A percentile compares a stretch with the other conserved stretches of the same genome.
Evolutionary conservation across 352 stramenopile genomes (phyloP).

Genomic region (Phytophthora cactorum): DNA sequence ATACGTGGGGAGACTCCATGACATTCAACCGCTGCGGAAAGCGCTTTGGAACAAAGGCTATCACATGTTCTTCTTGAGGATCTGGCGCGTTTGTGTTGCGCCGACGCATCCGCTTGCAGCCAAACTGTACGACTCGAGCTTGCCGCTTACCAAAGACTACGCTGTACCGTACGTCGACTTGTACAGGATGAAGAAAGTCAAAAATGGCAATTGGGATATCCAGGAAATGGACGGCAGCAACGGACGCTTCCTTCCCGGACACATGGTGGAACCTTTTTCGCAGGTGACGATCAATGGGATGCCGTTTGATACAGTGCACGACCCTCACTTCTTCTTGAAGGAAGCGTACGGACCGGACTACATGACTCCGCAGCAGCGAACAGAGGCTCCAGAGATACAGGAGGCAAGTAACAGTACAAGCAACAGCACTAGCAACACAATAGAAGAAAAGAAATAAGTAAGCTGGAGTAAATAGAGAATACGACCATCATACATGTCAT

Average conservation of each 20-base stretch:
- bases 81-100: slow-evolving; percentile 56
- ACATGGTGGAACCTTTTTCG: slow-evolving; percentile 36
- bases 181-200: slow-evolving; percentile 35
- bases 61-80: slow-evolving; percentile 50
- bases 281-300: slow-evolving; percentile 44
- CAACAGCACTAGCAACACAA: background rate
- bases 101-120: slow-evolving; percentile 48
- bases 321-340: slow-evolving; percentile 41
- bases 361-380: slow-evolving; percentile 37
- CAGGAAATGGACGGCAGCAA: slow-evolving; percentile 34
- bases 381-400: background rate
- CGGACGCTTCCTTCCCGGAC: slow-evolving; percentile 17
- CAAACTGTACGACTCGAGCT: slow-evolving; percentile 45
- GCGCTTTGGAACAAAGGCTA: slow-evolving; percentile 49
- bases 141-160: slow-evolving; percentile 21
- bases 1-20: slow-evolving; percentile 32
- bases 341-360: slow-evolving; percentile 46
- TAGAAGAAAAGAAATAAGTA: background rate
- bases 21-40: slow-evolving; percentile 20
- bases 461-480: too few relatives aligned
- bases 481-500: too few relatives aligned
- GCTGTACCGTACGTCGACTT: slow-evolving; percentile 50
- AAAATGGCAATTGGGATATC: slow-evolving; percentile 34
- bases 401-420: slow-evolving; percentile 2
- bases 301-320: slow-evolving; percentile 43